Conservation (phyloP, 202 grass and related monocot species). For the Carex sylvatica region DNA sequence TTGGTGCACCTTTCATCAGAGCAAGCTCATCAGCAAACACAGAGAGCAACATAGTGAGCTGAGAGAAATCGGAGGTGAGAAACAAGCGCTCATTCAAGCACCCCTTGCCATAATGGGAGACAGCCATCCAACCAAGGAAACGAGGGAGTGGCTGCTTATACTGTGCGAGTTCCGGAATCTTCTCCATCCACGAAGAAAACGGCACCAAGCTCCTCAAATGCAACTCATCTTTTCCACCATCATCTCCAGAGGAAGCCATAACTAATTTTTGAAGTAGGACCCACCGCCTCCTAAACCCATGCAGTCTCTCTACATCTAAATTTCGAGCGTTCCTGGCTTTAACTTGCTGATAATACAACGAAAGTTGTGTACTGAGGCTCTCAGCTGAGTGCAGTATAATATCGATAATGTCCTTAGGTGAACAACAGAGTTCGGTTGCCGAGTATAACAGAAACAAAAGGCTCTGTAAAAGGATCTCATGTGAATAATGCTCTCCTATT, state of each 20-base stretch:
- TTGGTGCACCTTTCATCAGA: conserved; percentile 55
- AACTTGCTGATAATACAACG: conserved; percentile 53
- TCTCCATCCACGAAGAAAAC: conserved; percentile 76
- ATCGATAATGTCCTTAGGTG: conserved; percentile 71
- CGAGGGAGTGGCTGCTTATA: conserved; percentile 61
- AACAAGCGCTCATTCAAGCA: conserved; percentile 61
- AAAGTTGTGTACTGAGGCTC: conserved; percentile 63
- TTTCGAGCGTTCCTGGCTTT: conserved; percentile 41
- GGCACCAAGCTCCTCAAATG: conserved; percentile 80
- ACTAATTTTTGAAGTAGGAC: conserved; percentile 78
- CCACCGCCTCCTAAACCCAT: conserved; percentile 71
- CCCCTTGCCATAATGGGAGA: conserved; percentile 79
- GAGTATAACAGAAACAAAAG: conserved; percentile 88
- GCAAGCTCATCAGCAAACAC: conserved; percentile 81
- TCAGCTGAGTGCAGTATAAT: conserved; percentile 83
- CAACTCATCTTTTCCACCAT: conserved; percentile 54
- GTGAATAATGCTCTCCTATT: conserved; percentile 53
- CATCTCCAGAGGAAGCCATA: conserved; percentile 68
- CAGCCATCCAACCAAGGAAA: conserved; percentile 91
- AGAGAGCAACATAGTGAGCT: conserved; percentile 79
- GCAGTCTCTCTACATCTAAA: conserved; percentile 56
- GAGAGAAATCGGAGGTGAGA: conserved; percentile 91
- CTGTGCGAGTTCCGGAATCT: conserved; percentile 63
- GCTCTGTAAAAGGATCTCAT: conserved; percentile 84
- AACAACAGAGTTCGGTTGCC: conserved; percentile 74